Base-by-base conservation (phyloP, 2,329 filamentous ascomycete species). In the Fusarium ramigenum region DNA sequence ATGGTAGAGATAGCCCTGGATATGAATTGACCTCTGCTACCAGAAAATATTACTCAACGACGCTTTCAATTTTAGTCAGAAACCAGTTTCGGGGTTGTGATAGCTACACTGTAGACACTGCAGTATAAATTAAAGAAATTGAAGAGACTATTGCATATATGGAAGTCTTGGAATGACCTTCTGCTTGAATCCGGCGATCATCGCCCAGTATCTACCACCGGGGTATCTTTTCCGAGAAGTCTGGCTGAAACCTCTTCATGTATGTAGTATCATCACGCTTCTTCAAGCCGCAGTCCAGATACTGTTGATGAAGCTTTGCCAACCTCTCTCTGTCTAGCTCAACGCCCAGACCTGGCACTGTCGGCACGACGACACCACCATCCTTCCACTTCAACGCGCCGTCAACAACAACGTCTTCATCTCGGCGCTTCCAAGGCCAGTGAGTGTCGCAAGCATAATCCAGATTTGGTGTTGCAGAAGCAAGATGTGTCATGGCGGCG, bases 391-490 rank as follows among this genome's bases (percentile, higher is more conserved):
- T 79, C 60, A 84, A 47, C 0, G 79, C 78, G 4, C 82, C 82
- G n/a, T 82, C 79, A 12, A 80, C 65, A 49, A 84, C 74, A 9
- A 84, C 82, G 54, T 84, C 83, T 68, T 84, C 83, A 11, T 84
- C 80, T 1, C 80, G 78, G 7, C 80, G 81, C 75, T 84, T 84
- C 83, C 83, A 85, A 11, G 83, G 83, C 83, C 83, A 84, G 64
- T 84, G 83, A 0, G 83, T 84, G 56, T 84, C 83, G 53, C 83
- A 84, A 1, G 83, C 83, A 46, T 84, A 84, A 71, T 84, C 83
- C 5, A 84, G 69, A 42, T 84, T 84, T 0, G 77, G 75, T 1
- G 83, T 84, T 19, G 83, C 82, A 7, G 82, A 78, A 4, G 83
- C 83, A 15, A 84, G 76, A 56, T 84, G 83, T 1, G 83, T 84